These are phyloP conservation scores for Corymbia calophylla DNA, from an alignment of 441 rosid species.

Conservation along the genomic window DNA sequence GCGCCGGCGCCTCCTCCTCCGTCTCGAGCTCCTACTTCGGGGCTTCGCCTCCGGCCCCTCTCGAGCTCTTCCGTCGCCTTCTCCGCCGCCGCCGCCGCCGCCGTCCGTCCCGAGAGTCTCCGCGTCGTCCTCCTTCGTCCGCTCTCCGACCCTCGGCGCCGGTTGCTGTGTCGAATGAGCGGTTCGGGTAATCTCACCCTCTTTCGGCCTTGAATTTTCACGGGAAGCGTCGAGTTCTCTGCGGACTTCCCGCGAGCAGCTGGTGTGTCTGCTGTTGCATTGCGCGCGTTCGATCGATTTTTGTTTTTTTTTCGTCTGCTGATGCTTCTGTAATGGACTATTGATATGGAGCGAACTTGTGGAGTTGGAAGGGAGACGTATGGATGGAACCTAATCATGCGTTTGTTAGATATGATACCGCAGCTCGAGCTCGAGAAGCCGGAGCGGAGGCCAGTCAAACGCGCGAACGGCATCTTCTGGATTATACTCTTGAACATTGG, in stretches of 20 bases:
- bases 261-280: not conserved
- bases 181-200: slow-evolving; percentile 19
- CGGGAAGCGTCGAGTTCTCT: not conserved
- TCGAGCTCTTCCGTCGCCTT: slow-evolving; percentile 1
- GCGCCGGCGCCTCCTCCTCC: not conserved
- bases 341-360: not conserved
- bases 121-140: not conserved
- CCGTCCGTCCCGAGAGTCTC: not conserved
- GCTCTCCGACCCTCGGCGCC: slow-evolving; percentile 1
- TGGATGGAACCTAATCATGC: not conserved
- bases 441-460: slow-evolving; percentile 39
- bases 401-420: slow-evolving; percentile 45
- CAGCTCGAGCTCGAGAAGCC: slow-evolving; percentile 60
- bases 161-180: slow-evolving; percentile 5
- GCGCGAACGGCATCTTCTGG: slow-evolving; percentile 73
- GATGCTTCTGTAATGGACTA: not conserved
- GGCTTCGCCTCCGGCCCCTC: not conserved
- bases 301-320: not conserved
- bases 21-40: slow-evolving; percentile 10
- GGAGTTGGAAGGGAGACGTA: not conserved
- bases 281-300: not conserved
- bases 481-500: slow-evolving; percentile 85
- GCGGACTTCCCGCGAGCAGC: slow-evolving; percentile 16
- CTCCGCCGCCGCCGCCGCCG: not conserved
- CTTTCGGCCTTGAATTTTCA: not conserved